Percentiles rank a stretch among this genome's conserved stretches.
These are phyloP conservation scores for Jaapia argillacea DNA, from an alignment of 768 basidiomycete species.

Conservation along the genomic window DNA sequence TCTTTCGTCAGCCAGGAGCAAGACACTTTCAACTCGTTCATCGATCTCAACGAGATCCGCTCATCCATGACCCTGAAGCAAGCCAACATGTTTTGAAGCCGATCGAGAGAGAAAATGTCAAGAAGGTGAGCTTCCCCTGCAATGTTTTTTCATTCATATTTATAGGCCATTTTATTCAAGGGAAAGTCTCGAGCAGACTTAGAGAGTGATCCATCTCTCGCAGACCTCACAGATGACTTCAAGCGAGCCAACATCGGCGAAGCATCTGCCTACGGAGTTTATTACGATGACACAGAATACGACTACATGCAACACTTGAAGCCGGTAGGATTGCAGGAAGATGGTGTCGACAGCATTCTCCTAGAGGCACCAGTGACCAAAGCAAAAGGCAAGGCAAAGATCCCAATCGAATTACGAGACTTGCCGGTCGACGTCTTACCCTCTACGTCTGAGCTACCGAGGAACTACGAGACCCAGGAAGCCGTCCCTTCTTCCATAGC, in stretches of 20 bases:
- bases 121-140: slow-evolving; percentile 41
- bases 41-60: slow-evolving; percentile 89
- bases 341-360: slow-evolving; percentile 71
- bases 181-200: slow-evolving; percentile 79
- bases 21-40: slow-evolving; percentile 97
- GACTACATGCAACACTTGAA: slow-evolving; percentile 98
- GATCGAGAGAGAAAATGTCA: slow-evolving; percentile 61
- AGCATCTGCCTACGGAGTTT: slow-evolving; percentile 82
- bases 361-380: slow-evolving; percentile 58
- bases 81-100: slow-evolving; percentile 83
- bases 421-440: slow-evolving; percentile 66
- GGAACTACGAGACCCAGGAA: slow-evolving; percentile 67
- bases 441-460: slow-evolving; percentile 62
- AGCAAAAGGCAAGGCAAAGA: slow-evolving; percentile 28
- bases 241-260: slow-evolving; percentile 63
- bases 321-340: slow-evolving; percentile 63
- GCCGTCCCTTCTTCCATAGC: slow-evolving; percentile 73
- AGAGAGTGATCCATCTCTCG: slow-evolving; percentile 43
- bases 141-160: slow-evolving; percentile 3
- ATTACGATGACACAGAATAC: slow-evolving; percentile 93
- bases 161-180: no score
- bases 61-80: slow-evolving; percentile 89
- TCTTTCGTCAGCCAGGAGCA: slow-evolving; percentile 83
- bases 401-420: slow-evolving; percentile 35
- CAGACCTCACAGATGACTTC: slow-evolving; percentile 36